These are phyloP conservation scores for Teunomyces atbi DNA, from an alignment of 805 yeast genomes.

Conservation along the genomic window DNA sequence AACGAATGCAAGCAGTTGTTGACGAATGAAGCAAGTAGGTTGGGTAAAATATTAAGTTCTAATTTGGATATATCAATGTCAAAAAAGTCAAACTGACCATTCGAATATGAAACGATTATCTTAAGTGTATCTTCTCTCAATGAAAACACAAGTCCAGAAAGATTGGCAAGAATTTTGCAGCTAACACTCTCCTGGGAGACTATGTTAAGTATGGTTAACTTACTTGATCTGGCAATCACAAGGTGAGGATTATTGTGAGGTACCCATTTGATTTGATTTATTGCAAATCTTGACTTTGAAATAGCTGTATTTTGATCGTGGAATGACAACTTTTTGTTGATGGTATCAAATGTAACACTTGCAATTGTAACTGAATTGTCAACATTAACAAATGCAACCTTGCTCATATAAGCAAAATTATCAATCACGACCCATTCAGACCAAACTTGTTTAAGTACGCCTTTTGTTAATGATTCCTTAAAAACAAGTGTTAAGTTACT, in stretches of 20 bases:
- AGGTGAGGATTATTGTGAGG: neutral
- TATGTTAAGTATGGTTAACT: neutral
- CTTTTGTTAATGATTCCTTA: neutral
- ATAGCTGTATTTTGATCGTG: neutral
- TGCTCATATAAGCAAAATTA: neutral
- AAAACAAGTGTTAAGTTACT: neutral
- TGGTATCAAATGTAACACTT: neutral
- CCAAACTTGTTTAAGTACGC: slow-evolving; percentile 17
- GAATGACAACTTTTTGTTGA: neutral
- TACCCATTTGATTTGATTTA: slow-evolving; percentile 9
- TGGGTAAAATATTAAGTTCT: neutral
- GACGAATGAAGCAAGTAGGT: slow-evolving; percentile 17
- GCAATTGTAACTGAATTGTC: slow-evolving; percentile 15
- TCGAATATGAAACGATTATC: slow-evolving; percentile 16
- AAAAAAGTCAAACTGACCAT: slow-evolving; percentile 18
- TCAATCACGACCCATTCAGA: slow-evolving; percentile 5
- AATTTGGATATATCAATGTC: slow-evolving; percentile 5
- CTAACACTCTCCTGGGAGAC: neutral
- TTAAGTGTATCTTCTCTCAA: slow-evolving; percentile 2
- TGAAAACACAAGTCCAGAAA: slow-evolving; percentile 3
- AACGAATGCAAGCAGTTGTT: slow-evolving; percentile 19
- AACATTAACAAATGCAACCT: slow-evolving; percentile 11
- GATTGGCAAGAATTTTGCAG: neutral
- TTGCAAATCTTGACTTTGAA: slow-evolving; percentile 8
- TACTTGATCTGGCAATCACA: slow-evolving; percentile 9